Evolutionary conservation across 2,329 filamentous ascomycete genomes (phyloP).

Genomic region (Alternaria postmessia): DNA sequence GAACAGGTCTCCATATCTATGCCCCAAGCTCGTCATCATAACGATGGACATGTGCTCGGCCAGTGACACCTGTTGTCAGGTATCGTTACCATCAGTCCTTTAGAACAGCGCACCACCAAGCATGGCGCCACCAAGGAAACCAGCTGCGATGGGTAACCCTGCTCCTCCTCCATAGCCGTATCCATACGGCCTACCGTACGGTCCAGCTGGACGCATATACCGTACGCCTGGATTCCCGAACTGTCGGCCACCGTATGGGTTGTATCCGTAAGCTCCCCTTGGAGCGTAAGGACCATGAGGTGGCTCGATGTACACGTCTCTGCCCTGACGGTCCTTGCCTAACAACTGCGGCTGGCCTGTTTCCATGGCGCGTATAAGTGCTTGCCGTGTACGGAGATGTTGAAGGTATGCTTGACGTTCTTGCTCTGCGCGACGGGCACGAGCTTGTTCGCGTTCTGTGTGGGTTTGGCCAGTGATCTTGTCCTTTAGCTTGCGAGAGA

Average conservation of each 20-base stretch:
- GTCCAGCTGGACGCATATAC: conserved; percentile 58
- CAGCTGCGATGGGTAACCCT: conserved; percentile 47
- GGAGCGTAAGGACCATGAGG: conserved; percentile 50
- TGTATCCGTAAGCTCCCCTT: conserved; percentile 52
- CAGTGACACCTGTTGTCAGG: neutral
- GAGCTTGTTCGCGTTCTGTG: conserved; percentile 59
- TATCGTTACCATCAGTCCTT: neutral
- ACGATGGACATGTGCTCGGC: neutral
- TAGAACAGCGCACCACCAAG: conserved; percentile 44
- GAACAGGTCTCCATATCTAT: neutral
- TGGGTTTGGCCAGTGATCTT: conserved; percentile 66
- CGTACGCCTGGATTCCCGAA: conserved; percentile 60
- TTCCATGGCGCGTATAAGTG: conserved; percentile 60
- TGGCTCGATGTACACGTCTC: conserved; percentile 67
- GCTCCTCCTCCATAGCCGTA: conserved; percentile 51
- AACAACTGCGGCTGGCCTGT: conserved; percentile 66
- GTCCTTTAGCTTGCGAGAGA: conserved; percentile 67
- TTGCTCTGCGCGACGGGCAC: conserved; percentile 57
- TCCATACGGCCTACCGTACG: conserved; percentile 55
- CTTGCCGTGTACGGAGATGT: conserved; percentile 60
- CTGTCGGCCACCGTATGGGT: conserved; percentile 55
- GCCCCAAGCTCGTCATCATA: neutral
- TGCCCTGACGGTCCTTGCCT: conserved; percentile 62
- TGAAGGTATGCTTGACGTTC: conserved; percentile 62
- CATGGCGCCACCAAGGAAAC: conserved; percentile 45